Conservation (phyloP, 1,284 basidiomycete species). For the Coniferiporia sulphurascens region DNA sequence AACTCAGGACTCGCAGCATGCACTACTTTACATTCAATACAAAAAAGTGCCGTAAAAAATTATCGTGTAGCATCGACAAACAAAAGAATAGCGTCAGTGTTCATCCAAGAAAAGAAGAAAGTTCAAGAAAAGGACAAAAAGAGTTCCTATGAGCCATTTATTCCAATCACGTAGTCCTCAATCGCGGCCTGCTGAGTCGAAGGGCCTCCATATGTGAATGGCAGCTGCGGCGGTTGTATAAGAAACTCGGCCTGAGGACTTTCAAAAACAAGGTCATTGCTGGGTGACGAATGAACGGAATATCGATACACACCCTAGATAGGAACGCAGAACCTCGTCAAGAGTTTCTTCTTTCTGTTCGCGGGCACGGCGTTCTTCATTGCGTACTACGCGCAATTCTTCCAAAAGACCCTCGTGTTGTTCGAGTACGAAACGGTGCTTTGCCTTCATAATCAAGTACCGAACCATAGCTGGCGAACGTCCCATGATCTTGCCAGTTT, state of each 20-base stretch:
- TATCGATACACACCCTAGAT: slow-evolving; percentile 45
- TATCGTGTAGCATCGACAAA: not conserved
- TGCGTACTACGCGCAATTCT: slow-evolving; percentile 51
- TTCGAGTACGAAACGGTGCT: slow-evolving; percentile 55
- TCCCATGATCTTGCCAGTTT: slow-evolving; percentile 54
- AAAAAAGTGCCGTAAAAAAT: not conserved
- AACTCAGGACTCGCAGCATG: not conserved
- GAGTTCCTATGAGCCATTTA: slow-evolving; percentile 1
- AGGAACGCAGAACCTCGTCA: slow-evolving; percentile 42
- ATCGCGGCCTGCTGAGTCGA: not conserved
- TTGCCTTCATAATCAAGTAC: slow-evolving; percentile 78
- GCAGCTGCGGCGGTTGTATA: slow-evolving; percentile 11
- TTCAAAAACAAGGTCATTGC: not conserved
- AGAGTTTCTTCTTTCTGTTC: slow-evolving; percentile 54
- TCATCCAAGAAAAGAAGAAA: not conserved
- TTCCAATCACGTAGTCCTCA: not conserved
- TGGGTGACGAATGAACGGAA: slow-evolving; percentile 1
- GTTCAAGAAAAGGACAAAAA: not conserved
- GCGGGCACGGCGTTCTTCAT: slow-evolving; percentile 46
- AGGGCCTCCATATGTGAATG: not conserved
- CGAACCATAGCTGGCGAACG: slow-evolving; percentile 56
- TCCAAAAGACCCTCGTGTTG: slow-evolving; percentile 58
- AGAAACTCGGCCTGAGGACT: slow-evolving; percentile 16
- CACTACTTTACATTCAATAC: not conserved
- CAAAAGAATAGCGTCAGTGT: not conserved